Evolutionary conservation across 1,284 basidiomycete species (phyloP).

Genomic region (Xanthoconium separans): DNA sequence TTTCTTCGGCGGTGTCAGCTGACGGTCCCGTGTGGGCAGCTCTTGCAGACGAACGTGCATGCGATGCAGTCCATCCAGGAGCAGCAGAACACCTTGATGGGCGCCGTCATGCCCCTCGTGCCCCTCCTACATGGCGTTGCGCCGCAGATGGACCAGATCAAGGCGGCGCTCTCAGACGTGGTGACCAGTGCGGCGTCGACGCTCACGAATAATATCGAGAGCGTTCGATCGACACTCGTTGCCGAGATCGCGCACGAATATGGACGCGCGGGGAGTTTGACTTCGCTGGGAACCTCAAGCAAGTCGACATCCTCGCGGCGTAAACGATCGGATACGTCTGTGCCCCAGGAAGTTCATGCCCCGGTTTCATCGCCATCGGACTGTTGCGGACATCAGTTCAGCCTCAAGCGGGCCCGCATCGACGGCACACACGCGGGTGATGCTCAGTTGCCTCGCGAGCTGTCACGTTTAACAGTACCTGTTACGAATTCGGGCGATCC

Average conservation of each 20-base stretch:
- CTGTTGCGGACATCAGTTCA: not conserved
- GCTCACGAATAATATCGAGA: conserved; percentile 17
- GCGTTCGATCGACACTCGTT: conserved; percentile 12
- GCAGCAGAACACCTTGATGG: conserved; percentile 39
- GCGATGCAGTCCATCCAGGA: conserved; percentile 45
- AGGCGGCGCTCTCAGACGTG: conserved; percentile 15
- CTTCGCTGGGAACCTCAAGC: conserved; percentile 1
- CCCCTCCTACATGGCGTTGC: conserved; percentile 58
- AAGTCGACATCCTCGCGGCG: not conserved
- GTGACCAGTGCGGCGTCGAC: conserved; percentile 17
- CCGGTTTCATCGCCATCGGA: conserved; percentile 17
- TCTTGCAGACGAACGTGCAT: conserved; percentile 51
- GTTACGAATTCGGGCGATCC: not conserved
- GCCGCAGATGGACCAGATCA: conserved; percentile 48
- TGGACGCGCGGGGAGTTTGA: not conserved
- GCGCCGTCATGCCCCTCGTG: conserved; percentile 52
- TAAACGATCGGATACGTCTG: not conserved
- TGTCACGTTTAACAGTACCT: conserved; percentile 8
- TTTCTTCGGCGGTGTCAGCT: not conserved
- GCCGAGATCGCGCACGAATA: conserved; percentile 2
- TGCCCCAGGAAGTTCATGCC: not conserved
- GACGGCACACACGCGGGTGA: conserved; percentile 4
- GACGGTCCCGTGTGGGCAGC: conserved; percentile 13
- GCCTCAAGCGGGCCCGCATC: conserved; percentile 13
- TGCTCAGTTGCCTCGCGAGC: conserved; percentile 8